Evolutionary conservation across 257 asterid genomes (phyloP).

Genomic region (Datura wrightii): DNA sequence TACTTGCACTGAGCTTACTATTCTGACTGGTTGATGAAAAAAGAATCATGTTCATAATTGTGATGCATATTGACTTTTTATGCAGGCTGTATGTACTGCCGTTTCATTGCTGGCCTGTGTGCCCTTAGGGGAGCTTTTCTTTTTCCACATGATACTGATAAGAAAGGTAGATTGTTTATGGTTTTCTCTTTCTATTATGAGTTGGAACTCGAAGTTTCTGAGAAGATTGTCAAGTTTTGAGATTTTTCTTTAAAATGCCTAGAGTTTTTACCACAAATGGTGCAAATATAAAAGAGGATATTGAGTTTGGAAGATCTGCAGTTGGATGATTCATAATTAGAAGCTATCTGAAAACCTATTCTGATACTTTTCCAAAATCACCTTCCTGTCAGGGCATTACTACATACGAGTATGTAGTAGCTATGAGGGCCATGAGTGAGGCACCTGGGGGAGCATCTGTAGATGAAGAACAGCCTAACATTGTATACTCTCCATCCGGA

Average conservation of each 20-base stretch:
- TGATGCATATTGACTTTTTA: slow-evolving; percentile 28
- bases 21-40: slow-evolving; percentile 19
- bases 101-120: slow-evolving; percentile 90
- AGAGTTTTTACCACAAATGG: not conserved
- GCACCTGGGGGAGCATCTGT: slow-evolving; percentile 81
- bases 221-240: not conserved
- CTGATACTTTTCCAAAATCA: slow-evolving; percentile 4
- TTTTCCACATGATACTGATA: slow-evolving; percentile 93
- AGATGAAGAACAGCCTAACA: slow-evolving; percentile 79
- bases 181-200: slow-evolving; percentile 30
- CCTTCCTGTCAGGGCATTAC: slow-evolving; percentile 77
- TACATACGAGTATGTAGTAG: slow-evolving; percentile 93
- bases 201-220: not conserved
- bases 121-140: slow-evolving; percentile 97
- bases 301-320: not conserved
- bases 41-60: slow-evolving; percentile 19
- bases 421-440: slow-evolving; percentile 98
- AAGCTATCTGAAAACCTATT: slow-evolving; percentile 30
- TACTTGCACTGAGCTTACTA: slow-evolving; percentile 28
- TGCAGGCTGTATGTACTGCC: slow-evolving; percentile 90
- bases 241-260: slow-evolving; percentile 20
- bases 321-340: slow-evolving; percentile 2
- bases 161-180: slow-evolving; percentile 63
- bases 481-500: slow-evolving; percentile 85
- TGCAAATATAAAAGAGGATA: not conserved